Evolutionary conservation across 306 rosid species (phyloP), one percentile per base, ranked within the genome.

Genomic region (Cucurbita moschata): DNA sequence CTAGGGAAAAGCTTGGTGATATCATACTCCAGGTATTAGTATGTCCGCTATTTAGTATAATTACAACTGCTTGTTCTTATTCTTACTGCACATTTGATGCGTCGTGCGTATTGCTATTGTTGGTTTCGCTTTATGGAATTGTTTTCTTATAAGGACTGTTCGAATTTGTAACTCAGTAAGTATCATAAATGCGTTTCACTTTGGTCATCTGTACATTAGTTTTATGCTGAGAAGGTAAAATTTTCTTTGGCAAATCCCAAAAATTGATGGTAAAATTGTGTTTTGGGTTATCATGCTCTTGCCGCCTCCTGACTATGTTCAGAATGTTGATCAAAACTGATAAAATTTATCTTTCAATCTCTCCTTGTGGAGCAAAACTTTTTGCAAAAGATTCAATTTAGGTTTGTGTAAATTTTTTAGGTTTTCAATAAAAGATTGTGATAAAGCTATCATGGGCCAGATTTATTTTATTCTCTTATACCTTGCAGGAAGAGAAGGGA

Each of bases 1-100:
- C 77, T 23, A 84, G 96, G 82, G 96, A 90, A 75, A 90, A 91
- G 82, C 73, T 93, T 38, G 98, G 98, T 50, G 98, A 93, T 76
- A 84, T 93, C 72, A 83, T 93, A 74, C 73, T 90, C 81, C 94
- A 88, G 98, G 98, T 93, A 76, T 59, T 52, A 73, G 76, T 50
- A 15, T 65, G 50, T 77, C 19, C 26, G 10, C 15, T 65, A 49
- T 77, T 38, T 46, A 68, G 21, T 47, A 47, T 47, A 68, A 2
- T 68, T 4, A 68, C 14, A 46, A 68, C 52, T 23, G 19, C 26
- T 43, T 19, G 39, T 66, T 66, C 54, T 66, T 46, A 18, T 66
- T 21, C 54, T 66, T 65, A 18, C 71, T 65, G 71, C 53, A 42
- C 53, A 10, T 38, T 61, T 30, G 18, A 61, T 37, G 43, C 46